phyloP scores from a whole-genome alignment of 495 filamentous ascomycete species.

The Lasiosphaeris hirsuta region DNA sequence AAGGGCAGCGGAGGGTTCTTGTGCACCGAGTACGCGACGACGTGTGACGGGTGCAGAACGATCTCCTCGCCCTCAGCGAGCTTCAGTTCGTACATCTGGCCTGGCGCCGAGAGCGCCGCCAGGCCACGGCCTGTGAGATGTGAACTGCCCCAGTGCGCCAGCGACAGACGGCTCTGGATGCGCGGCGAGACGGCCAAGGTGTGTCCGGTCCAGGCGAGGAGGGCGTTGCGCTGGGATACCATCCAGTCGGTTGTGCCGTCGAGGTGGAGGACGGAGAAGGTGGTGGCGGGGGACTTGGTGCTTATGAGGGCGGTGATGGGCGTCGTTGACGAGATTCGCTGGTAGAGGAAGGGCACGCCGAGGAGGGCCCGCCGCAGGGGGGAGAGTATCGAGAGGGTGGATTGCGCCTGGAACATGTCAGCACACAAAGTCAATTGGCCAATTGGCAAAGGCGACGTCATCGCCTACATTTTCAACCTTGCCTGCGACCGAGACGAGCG shows the following conservation, averaged over 20 bases:
- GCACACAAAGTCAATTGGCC: neutral
- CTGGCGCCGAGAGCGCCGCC: conserved; percentile 75
- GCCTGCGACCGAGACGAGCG: conserved; percentile 83
- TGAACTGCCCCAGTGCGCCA: conserved; percentile 89
- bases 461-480: conserved; percentile 75
- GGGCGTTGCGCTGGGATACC: conserved; percentile 74
- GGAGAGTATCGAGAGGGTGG: conserved; percentile 80
- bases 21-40: conserved; percentile 82
- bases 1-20: conserved; percentile 73
- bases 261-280: conserved; percentile 80
- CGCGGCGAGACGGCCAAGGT: conserved; percentile 71
- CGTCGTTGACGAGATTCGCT: conserved; percentile 77
- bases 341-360: conserved; percentile 92
- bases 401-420: conserved; percentile 57
- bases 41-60: conserved; percentile 79
- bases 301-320: conserved; percentile 84
- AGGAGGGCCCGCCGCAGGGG: conserved; percentile 73
- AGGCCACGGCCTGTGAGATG: conserved; percentile 82
- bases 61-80: conserved; percentile 80
- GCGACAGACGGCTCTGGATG: conserved; percentile 67
- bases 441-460: neutral
- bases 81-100: conserved; percentile 79
- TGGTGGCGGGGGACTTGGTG: conserved; percentile 77
- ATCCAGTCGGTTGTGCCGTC: conserved; percentile 98
- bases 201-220: conserved; percentile 95